phyloP scores from a whole-genome alignment of 352 stramenopile genomes.

The Globisporangium emineosum region DNA sequence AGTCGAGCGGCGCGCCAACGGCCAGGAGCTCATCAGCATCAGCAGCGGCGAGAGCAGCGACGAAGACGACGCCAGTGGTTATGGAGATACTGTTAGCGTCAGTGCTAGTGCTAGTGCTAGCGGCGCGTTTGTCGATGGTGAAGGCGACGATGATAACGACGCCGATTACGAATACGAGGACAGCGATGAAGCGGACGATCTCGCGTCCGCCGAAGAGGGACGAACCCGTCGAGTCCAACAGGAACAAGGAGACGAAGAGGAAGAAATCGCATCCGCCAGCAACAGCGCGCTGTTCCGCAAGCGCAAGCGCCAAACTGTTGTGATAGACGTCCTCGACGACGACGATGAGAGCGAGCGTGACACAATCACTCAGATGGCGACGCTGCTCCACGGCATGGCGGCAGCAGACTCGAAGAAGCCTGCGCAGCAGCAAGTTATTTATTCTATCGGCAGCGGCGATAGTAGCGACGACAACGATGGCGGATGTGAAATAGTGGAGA shows the following conservation, averaged over 20 bases:
- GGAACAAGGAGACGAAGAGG: neutral
- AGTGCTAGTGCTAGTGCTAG: neutral
- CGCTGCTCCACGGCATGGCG: neutral
- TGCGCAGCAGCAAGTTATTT: conserved; percentile 17
- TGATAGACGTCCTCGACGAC: neutral
- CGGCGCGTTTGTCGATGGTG: neutral
- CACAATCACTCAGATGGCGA: neutral
- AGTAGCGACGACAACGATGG: conserved; percentile 7
- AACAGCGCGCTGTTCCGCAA: neutral
- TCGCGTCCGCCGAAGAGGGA: neutral
- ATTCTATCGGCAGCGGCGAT: conserved; percentile 35
- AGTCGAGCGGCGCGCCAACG: conserved; percentile 45
- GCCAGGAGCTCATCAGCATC: conserved; percentile 58
- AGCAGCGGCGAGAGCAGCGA: conserved; percentile 35
- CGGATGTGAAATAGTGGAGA: conserved; percentile 9
- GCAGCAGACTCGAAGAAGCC: conserved; percentile 1
- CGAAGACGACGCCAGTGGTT: conserved; percentile 17
- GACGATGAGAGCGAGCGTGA: neutral
- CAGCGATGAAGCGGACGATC: neutral
- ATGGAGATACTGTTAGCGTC: neutral
- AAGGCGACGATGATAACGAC: conserved; percentile 12
- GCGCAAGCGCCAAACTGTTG: neutral
- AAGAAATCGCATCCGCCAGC: neutral
- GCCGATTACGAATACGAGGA: conserved; percentile 16
- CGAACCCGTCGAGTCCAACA: no score